phyloP scores from a whole-genome alignment of 768 basidiomycete species.

The Termitomyces sp. region DNA sequence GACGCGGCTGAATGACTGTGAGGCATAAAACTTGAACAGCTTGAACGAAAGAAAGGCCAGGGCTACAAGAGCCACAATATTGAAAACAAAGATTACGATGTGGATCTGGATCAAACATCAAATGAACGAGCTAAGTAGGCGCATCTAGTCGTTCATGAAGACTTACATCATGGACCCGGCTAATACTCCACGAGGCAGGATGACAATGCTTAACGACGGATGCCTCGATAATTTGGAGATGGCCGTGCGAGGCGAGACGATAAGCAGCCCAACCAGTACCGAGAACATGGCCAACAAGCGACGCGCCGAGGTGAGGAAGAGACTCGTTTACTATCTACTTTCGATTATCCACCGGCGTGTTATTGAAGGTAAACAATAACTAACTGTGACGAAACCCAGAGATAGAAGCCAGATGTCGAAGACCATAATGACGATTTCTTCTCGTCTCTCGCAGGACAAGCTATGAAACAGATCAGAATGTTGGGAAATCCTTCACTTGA shows the following conservation, averaged over 20 bases:
- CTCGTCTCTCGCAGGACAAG: conserved; percentile 35
- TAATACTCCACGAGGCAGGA: conserved; percentile 36
- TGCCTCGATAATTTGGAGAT: conserved; percentile 27
- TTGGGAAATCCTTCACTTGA: not conserved
- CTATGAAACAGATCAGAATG: conserved; percentile 15
- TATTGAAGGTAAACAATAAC: conserved; percentile 9
- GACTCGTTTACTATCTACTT: conserved; percentile 45
- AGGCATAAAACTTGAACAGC: conserved; percentile 43
- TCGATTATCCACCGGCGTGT: not conserved
- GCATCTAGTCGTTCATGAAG: not conserved
- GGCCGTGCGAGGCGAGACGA: conserved; percentile 29
- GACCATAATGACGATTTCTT: conserved; percentile 40
- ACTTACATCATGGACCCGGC: conserved; percentile 29
- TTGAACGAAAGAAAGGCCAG: conserved; percentile 34
- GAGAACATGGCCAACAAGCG: conserved; percentile 40
- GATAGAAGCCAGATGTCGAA: conserved; percentile 47
- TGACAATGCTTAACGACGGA: conserved; percentile 34
- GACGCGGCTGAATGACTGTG: conserved; percentile 42
- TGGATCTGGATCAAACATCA: conserved; percentile 9
- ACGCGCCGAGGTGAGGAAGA: conserved; percentile 45
- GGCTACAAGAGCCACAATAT: conserved; percentile 29
- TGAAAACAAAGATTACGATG: conserved; percentile 38
- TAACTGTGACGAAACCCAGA: conserved; percentile 40
- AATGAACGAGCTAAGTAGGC: not conserved
- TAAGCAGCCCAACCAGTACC: conserved; percentile 44